Evolutionary conservation across 331 rosid species (phyloP), one percentile per base, ranked within the genome.

Genomic region (Telfairia occidentalis): DNA sequence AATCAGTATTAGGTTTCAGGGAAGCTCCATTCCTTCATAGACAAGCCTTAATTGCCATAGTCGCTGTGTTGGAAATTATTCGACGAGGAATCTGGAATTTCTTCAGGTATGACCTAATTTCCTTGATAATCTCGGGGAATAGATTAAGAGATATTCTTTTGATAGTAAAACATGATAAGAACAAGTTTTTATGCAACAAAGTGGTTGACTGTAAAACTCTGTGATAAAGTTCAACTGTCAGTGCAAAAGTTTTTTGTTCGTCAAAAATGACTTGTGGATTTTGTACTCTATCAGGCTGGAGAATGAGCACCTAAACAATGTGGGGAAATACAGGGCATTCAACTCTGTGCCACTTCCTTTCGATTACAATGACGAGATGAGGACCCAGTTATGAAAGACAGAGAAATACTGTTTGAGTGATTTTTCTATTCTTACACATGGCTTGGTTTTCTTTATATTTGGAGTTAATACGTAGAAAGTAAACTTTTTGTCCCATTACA

Each of bases 81-180:
- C 95, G 95, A 2, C 96, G 92, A 0, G 96, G 97, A 81, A 88
- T 92, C 72, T 90, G 97, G 96, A 92, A 92, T 75, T 89, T 89
- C 81, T 88, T 89, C 84, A 84, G 97, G 97, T 89, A 76, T 45
- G 66, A 4, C 63, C 34, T 19, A 42, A 43, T 19, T 42, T 53
- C 28, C 29, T 16, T 65, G 29, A 35, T 64, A 8, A 35, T 7
- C 46, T 35, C 16, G 8, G 45, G 15, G 45, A 59, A 35, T 64
- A 7, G 28, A 63, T 35, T 55, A 8, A 50, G 57, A 50, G 24
- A n/a, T n/a, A 13, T 4, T 58, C 21, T 28, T 9, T 1, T 58
- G 65, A 58, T 16, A 7, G 42, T 60, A 7, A 30, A 60, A 18
- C 24, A 60, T 60, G 24, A 16, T 30, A 57, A 10, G 1, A 57